A percentile compares a stretch with the other conserved stretches of the same genome.
Evolutionary conservation across 2,329 filamentous ascomycete species (phyloP).

Genomic region (Xylaria sp.): DNA sequence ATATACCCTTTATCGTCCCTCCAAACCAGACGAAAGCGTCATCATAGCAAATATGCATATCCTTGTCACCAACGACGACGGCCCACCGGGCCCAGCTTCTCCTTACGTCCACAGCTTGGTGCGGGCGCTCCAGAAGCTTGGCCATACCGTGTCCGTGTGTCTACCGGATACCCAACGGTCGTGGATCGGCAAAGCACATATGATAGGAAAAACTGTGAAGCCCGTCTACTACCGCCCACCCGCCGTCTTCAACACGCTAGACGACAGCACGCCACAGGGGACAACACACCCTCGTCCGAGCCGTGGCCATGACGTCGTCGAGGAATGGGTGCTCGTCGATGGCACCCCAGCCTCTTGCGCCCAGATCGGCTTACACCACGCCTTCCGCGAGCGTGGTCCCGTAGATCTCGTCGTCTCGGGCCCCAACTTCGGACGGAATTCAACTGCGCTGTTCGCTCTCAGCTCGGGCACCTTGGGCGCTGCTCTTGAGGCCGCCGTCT

Average conservation of each 20-base stretch:
- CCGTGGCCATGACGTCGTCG: conserved; percentile 44
- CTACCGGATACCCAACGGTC: conserved; percentile 88
- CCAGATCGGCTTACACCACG: conserved; percentile 76
- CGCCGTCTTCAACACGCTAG: conserved; percentile 33
- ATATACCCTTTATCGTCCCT: not conserved
- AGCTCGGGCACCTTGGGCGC: conserved; percentile 73
- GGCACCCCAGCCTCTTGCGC: conserved; percentile 77
- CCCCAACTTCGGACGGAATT: conserved; percentile 79
- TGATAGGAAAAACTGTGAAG: conserved; percentile 82
- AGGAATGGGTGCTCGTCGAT: conserved; percentile 78
- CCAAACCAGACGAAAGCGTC: not conserved
- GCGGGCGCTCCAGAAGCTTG: conserved; percentile 62
- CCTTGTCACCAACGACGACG: conserved; percentile 72
- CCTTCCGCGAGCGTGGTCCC: conserved; percentile 65
- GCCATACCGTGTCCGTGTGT: conserved; percentile 85
- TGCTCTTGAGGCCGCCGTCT: conserved; percentile 71
- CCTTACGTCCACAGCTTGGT: conserved; percentile 76
- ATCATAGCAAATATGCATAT: conserved; percentile 48
- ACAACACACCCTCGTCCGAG: conserved; percentile 48
- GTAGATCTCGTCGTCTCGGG: conserved; percentile 74
- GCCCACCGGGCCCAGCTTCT: conserved; percentile 69
- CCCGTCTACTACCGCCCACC: conserved; percentile 73
- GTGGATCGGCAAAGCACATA: conserved; percentile 98
- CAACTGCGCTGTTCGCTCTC: conserved; percentile 71
- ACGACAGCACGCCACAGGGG: conserved; percentile 48